phyloP scores from a whole-genome alignment of 2,329 filamentous ascomycete genomes.

The Phyllosticta ampelicida region DNA sequence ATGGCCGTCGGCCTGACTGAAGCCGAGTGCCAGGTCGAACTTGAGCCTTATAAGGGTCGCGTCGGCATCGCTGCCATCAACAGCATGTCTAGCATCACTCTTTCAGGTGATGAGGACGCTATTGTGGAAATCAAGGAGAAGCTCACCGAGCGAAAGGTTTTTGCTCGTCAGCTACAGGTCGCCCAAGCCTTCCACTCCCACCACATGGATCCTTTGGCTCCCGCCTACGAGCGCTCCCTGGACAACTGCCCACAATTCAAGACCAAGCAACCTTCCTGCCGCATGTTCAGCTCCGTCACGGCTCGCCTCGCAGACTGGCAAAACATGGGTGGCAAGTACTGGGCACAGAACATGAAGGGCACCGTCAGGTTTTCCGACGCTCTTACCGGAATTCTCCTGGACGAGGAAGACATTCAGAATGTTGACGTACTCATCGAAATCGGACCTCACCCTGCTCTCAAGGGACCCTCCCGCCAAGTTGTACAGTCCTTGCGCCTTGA shows the following conservation, averaged over 20 bases:
- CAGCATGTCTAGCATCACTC: conserved; percentile 13
- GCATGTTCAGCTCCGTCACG: neutral
- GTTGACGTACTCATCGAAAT: conserved; percentile 31
- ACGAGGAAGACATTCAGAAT: conserved; percentile 9
- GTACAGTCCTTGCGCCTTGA: neutral
- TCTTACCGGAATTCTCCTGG: conserved; percentile 13
- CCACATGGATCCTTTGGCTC: conserved; percentile 12
- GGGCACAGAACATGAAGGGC: conserved; percentile 37
- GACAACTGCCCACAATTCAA: neutral
- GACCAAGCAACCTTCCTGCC: neutral
- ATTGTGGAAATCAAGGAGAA: conserved; percentile 5
- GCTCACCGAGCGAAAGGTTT: conserved; percentile 11
- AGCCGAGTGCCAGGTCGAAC: neutral
- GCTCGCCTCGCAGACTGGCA: neutral
- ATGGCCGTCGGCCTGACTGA: conserved; percentile 16
- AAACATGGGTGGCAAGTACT: conserved; percentile 27
- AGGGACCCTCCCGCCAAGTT: conserved; percentile 30
- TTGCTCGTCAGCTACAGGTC: conserved; percentile 12
- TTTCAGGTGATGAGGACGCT: conserved; percentile 15
- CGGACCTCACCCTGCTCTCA: conserved; percentile 37
- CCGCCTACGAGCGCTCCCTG: neutral
- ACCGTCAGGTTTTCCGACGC: conserved; percentile 38
- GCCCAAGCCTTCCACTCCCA: conserved; percentile 16
- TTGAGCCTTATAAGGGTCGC: conserved; percentile 13
- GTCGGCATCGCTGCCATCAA: conserved; percentile 19